Base-by-base conservation (phyloP, 768 basidiomycete genomes). In the Hygrocybe coccinea region DNA sequence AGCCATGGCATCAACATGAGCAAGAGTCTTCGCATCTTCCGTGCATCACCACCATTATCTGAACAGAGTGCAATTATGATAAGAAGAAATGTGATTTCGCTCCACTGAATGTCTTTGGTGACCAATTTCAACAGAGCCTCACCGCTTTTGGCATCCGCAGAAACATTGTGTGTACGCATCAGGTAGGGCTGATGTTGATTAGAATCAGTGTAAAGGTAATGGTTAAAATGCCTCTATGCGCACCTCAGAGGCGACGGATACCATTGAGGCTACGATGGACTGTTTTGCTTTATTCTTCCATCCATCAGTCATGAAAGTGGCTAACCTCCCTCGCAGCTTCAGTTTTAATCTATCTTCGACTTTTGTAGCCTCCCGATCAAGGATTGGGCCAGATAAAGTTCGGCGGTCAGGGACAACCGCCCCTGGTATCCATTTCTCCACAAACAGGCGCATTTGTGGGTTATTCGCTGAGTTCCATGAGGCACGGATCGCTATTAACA, bases 281-380 rank as follows among this genome's bases (percentile, higher is more conserved):
- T 55, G 63, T 47, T 64, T 67, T 8, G 61, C 55, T 19, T 66
- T 52, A 56, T 69, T 67, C 50, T 67, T 68, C 69, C 70, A 71
- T 19, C 70, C 65, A 57, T 71, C 45, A 3, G 45, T 71, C 69
- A 45, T 63, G 61, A 12, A 64, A 59, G 2, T 67, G 68, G 5
- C 56, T 68, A 14, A 64, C 54, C 34, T 60, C 51, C n/a, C 62
- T 61, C 17, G 56, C 38, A 12, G 62, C 58, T 44, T 52, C 44
- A 21, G 8, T 19, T 9, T 49, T 25, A 34, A 17, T 12, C 57
- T 50, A 14, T 58, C 48, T 33, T 60, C 47, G 9, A 52, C 58
- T 17, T 59, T 49, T 29, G 8, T 29, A 19, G 38, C 38, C 38
- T 39, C 38, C 38, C 19, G 38, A 19, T 39, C 38, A 12, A 74